Percentiles rank a stretch among this genome's conserved stretches.
Evolutionary conservation across 352 stramenopile species (phyloP).

Genomic region (Lagenidium giganteum): DNA sequence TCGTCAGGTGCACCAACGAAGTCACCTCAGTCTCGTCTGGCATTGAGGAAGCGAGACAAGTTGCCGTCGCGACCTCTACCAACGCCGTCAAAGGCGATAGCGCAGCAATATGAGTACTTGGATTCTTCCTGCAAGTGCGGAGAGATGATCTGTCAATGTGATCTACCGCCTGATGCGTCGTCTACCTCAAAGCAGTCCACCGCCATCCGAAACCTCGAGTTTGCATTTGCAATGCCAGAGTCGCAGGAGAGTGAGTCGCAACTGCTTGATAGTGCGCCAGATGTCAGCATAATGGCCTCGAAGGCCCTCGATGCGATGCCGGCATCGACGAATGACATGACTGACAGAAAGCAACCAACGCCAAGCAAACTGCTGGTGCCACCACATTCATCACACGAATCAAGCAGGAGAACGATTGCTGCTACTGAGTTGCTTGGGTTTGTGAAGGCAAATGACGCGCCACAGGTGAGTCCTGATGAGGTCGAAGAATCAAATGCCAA

Average conservation of each 20-base stretch:
- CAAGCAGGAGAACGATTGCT: too few relatives aligned
- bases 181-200: conserved; percentile 12
- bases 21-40: conserved; percentile 8
- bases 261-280: conserved; percentile 25
- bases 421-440: too few relatives aligned
- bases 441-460: too few relatives aligned
- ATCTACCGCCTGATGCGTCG: not conserved
- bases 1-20: too few relatives aligned
- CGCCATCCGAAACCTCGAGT: conserved; percentile 53
- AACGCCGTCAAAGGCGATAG: conserved; percentile 20
- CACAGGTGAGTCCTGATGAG: too few relatives aligned
- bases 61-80: conserved; percentile 1
- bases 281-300: conserved; percentile 20
- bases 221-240: conserved; percentile 54
- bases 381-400: not conserved
- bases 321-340: conserved; percentile 6
- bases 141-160: conserved; percentile 16
- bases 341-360: conserved; percentile 9
- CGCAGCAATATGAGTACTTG: conserved; percentile 27
- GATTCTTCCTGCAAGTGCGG: conserved; percentile 23
- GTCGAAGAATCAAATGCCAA: too few relatives aligned
- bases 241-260: conserved; percentile 53
- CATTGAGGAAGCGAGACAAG: conserved; percentile 28
- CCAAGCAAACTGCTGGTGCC: conserved; percentile 1
- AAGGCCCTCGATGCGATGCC: conserved; percentile 18